These are phyloP conservation scores for Ascochyta koolunga DNA, from an alignment of 2,329 filamentous ascomycete genomes.

Conservation along the genomic window DNA sequence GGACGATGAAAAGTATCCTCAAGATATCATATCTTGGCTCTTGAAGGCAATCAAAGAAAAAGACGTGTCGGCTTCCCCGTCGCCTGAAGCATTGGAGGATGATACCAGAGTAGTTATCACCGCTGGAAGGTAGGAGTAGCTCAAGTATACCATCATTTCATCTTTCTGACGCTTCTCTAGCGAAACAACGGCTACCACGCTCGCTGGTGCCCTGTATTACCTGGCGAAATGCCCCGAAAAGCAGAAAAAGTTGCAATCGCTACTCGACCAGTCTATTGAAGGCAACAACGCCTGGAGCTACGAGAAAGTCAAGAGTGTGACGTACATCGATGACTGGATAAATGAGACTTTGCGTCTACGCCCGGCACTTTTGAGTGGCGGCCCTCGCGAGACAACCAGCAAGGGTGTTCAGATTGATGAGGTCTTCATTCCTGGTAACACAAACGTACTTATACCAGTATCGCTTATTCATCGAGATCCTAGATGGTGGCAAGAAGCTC, in stretches of 20 bases:
- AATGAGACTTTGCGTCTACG: slow-evolving; percentile 47
- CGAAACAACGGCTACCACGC: slow-evolving; percentile 43
- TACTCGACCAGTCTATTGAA: slow-evolving; percentile 34
- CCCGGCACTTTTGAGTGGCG: slow-evolving; percentile 44
- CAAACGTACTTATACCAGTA: slow-evolving; percentile 18
- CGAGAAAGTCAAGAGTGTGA: slow-evolving; percentile 32
- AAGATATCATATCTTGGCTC: slow-evolving; percentile 51
- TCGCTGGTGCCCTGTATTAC: slow-evolving; percentile 38
- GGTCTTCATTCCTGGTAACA: slow-evolving; percentile 21
- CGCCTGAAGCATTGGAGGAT: slow-evolving; percentile 36
- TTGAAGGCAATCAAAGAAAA: slow-evolving; percentile 48
- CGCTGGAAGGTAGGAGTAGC: slow-evolving; percentile 34
- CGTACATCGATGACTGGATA: slow-evolving; percentile 37
- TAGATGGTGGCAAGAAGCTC: slow-evolving; percentile 19
- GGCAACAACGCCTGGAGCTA: slow-evolving; percentile 33
- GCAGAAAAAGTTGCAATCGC: slow-evolving; percentile 34
- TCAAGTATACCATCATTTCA: not conserved
- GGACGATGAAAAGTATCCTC: slow-evolving; percentile 33
- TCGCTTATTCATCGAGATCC: slow-evolving; percentile 33
- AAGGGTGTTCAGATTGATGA: slow-evolving; percentile 36
- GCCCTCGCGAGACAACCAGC: slow-evolving; percentile 45
- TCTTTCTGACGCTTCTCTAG: slow-evolving; percentile 18
- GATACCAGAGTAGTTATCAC: slow-evolving; percentile 45
- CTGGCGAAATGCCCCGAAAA: slow-evolving; percentile 37
- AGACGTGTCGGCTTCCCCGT: slow-evolving; percentile 44